phyloP scores from a whole-genome alignment of 129 eudicot genomes.

The Centella asiatica region DNA sequence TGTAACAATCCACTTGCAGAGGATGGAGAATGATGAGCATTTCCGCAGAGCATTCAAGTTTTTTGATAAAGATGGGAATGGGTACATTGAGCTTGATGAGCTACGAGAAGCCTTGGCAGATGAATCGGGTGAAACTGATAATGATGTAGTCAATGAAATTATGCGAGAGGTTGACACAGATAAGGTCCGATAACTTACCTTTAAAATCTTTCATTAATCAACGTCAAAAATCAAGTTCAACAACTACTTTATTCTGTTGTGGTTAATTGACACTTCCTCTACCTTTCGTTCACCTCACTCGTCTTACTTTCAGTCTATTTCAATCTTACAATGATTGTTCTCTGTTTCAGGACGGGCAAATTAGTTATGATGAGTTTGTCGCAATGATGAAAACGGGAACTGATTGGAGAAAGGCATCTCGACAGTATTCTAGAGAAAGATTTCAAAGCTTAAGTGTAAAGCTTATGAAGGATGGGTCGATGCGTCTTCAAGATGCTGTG shows the following conservation, averaged over 20 bases:
- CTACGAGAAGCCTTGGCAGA: slow-evolving; percentile 75
- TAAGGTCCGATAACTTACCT: slow-evolving; percentile 37
- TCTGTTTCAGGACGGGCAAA: slow-evolving; percentile 70
- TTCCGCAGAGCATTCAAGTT: slow-evolving; percentile 78
- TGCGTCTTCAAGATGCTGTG: slow-evolving; percentile 71
- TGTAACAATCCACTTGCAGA: slow-evolving; percentile 86
- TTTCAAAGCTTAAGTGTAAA: slow-evolving; percentile 86
- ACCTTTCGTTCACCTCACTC: background rate
- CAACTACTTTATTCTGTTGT: background rate
- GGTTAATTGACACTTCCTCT: background rate
- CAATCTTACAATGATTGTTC: background rate
- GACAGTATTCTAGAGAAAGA: slow-evolving; percentile 90
- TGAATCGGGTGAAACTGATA: slow-evolving; percentile 75
- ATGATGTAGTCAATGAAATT: slow-evolving; percentile 58
- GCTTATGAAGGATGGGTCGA: slow-evolving; percentile 87
- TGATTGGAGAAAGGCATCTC: slow-evolving; percentile 97
- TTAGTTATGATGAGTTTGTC: slow-evolving; percentile 85
- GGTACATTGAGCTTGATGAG: slow-evolving; percentile 76
- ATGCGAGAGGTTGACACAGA: slow-evolving; percentile 94
- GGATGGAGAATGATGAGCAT: slow-evolving; percentile 92
- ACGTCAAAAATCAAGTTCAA: background rate
- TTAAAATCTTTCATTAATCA: background rate
- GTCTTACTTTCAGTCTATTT: too few relatives aligned
- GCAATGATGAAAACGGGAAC: slow-evolving; percentile 99
- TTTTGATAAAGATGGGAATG: slow-evolving; percentile 86